Conservation (phyloP, 169 alveolate species). For the Plasmodium falciparum region DNA sequence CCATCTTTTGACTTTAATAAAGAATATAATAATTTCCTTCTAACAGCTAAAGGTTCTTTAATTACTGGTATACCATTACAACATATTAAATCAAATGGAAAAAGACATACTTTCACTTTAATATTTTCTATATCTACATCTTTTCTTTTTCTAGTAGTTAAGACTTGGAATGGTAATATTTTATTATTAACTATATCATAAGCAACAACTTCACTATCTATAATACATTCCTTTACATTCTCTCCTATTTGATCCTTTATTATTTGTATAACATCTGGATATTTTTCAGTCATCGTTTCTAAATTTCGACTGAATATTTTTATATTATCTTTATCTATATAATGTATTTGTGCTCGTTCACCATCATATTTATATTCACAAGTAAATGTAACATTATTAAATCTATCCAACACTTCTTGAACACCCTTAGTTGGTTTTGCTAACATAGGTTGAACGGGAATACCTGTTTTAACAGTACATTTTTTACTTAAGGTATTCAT, state of each 20-base stretch:
- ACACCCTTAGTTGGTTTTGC: conserved; percentile 97
- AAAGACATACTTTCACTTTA: conserved; percentile 93
- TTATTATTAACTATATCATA: conserved; percentile 90
- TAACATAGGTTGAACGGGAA: conserved; percentile 99
- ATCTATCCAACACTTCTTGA: conserved; percentile 89
- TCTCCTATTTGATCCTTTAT: conserved; percentile 79
- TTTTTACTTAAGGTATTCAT: conserved; percentile 84
- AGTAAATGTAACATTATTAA: conserved; percentile 94
- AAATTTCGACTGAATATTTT: conserved; percentile 93
- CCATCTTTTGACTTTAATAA: conserved; percentile 77
- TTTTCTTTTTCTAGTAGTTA: conserved; percentile 96
- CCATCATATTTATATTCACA: conserved; percentile 99
- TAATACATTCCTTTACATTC: conserved; percentile 88
- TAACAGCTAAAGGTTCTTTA: conserved; percentile 80
- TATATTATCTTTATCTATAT: conserved; percentile 83
- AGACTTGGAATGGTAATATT: conserved; percentile 96
- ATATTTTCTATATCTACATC: conserved; percentile 93
- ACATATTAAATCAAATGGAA: conserved; percentile 94
- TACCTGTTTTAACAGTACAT: conserved; percentile 96
- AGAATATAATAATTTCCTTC: conserved; percentile 79
- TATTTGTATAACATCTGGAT: conserved; percentile 85
- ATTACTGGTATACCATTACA: conserved; percentile 90
- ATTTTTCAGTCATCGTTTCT: conserved; percentile 91
- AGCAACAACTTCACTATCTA: conserved; percentile 99
- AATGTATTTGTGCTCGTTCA: conserved; percentile 97